Evolutionary conservation across 345 rosid species (phyloP), one percentile per base, ranked within the genome.

Genomic region (Nasturtium officinale): DNA sequence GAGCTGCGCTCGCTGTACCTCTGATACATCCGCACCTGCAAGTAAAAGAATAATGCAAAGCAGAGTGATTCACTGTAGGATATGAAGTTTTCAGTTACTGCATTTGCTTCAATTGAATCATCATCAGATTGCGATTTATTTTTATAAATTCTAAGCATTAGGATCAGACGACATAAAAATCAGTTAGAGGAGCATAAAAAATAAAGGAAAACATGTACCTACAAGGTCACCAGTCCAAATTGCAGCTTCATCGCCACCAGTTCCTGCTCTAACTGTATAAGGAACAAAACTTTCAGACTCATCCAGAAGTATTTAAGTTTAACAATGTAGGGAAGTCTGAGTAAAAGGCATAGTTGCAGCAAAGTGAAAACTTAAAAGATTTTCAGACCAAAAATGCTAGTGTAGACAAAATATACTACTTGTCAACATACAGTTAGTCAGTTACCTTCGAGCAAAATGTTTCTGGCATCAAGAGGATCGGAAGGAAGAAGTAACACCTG

Each of bases 171-270:
- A 74, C 40, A 40, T 12, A 29, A 55, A 23, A 23, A 56, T 63
- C 69, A 75, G 66, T 81, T 23, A 25, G 33, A 38, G 38, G 26
- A 61, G 26, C 48, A 61, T 38, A 71, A 56, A 26, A 78, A 35
- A 65, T 48, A 64, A 75, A 85, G 78, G 78, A 79, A 83, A 87
- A 82, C 87, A 83, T 91, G 83, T 94, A 91, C 99, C 97, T 91
- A 95, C 97, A 95, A 95, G 99, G 89, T 95, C 99, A 95, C 97
- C 99, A 73, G 97, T 96, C 99, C 99, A 95, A 45, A 91, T 11
- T 73, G 96, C 99, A 85, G 99, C 99, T 81, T 95, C 97, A 85
- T 95, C 99, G 38, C 99, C 99, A 61, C 99, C 99, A 66, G 99
- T 87, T 77, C 99, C 97, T 66, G 97, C 99, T 84, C 99, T 89